Evolutionary conservation across 768 basidiomycete genomes (phyloP), one percentile per base, ranked within the genome.

Genomic region (Boletus bicolor): DNA sequence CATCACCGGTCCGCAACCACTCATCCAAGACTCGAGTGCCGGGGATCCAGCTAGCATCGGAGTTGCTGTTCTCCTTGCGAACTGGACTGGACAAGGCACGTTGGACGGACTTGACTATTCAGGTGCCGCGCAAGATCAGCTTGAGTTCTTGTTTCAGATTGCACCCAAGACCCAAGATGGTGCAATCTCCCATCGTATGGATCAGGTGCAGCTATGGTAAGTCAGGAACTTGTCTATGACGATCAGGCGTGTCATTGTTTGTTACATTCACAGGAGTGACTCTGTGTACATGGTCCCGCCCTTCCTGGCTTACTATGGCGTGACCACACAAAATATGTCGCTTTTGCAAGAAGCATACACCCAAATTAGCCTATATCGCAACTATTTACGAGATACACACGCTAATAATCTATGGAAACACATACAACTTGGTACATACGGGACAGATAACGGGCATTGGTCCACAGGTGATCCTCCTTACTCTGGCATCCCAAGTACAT

Each of bases 221-320:
- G 58, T 42, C 14, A 17, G 1, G 12, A 34, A 5, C 4, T 8
- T 44, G 56, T 37, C 3, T 11, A 12, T 39, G 7, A 34, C 3
- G 17, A 1, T 2, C 4, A 14, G 32, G 49, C 45, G 8, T 12
- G 6, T 24, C 4, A 42, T 28, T 39, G 34, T 49, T 54, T 26
- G 19, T 30, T 37, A 36, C 17, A 0, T 49, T 41, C 14, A 9
- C 11, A 90, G 89, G 89, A 82, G 82, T 50, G 91, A 93, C 67
- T 92, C 79, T 50, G 79, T 89, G 12, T 92, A 86, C 68, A 92
- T 92, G 91, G 87, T 86, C 0, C 91, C 91, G 1, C 89, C 91
- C 0, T 95, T 93, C 68, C 72, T 94, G 10, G 90, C 92, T 0
- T 93, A 91, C 70, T 92, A 91, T 67, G 93, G 89, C 38, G 81